These are phyloP conservation scores for Neolecta irregularis DNA, from an alignment of 1,139 yeast genomes.

Conservation along the genomic window DNA sequence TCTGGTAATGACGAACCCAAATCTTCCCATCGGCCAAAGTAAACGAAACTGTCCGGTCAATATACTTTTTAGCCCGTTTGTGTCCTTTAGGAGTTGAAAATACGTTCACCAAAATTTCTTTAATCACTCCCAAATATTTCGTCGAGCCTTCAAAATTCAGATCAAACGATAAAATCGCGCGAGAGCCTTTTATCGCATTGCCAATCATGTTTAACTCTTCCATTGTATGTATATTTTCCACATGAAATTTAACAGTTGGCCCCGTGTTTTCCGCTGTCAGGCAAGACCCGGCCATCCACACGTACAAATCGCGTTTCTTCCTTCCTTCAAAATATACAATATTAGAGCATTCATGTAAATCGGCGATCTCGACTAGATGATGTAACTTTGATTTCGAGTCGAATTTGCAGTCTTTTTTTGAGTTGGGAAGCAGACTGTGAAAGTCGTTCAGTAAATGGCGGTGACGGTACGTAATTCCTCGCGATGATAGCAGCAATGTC, in stretches of 20 bases:
- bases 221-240: slow-evolving; percentile 89
- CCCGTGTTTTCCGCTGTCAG: slow-evolving; percentile 99
- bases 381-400: slow-evolving; percentile 82
- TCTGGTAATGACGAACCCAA: slow-evolving; percentile 93
- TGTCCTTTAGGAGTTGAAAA: slow-evolving; percentile 96
- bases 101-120: slow-evolving; percentile 34
- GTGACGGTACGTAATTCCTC: slow-evolving; percentile 75
- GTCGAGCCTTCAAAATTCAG: slow-evolving; percentile 45
- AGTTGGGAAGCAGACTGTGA: slow-evolving; percentile 70
- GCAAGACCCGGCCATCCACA: slow-evolving; percentile 88
- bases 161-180: slow-evolving; percentile 90
- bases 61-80: slow-evolving; percentile 85
- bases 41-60: slow-evolving; percentile 89
- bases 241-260: slow-evolving; percentile 84
- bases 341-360: slow-evolving; percentile 91
- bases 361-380: slow-evolving; percentile 90
- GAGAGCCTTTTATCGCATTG: slow-evolving; percentile 84
- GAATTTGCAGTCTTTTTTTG: slow-evolving; percentile 89
- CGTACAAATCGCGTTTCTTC: slow-evolving; percentile 86
- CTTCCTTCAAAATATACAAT: slow-evolving; percentile 88
- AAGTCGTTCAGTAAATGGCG: slow-evolving; percentile 85
- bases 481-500: slow-evolving; percentile 72
- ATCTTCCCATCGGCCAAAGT: slow-evolving; percentile 84
- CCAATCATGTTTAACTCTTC: slow-evolving; percentile 95
- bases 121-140: slow-evolving; percentile 1